phyloP scores from a whole-genome alignment of 345 rosid species.

The Eucalyptus curtisii region DNA sequence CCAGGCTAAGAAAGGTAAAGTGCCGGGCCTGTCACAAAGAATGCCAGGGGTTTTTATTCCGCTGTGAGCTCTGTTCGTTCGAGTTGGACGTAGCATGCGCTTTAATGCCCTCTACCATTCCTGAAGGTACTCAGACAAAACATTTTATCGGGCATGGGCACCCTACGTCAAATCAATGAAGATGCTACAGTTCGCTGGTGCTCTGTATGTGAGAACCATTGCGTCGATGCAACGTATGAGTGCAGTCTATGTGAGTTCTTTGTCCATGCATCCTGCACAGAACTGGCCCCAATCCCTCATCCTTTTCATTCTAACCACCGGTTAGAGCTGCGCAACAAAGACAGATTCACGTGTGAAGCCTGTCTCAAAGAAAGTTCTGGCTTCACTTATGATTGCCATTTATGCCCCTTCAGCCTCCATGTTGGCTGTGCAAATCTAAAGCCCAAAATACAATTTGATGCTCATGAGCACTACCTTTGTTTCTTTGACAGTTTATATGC shows the following conservation, averaged over 20 bases:
- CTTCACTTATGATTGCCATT: neutral
- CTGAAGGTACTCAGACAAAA: neutral
- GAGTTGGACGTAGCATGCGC: neutral
- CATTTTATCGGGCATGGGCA: neutral
- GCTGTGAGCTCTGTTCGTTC: neutral
- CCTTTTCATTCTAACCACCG: neutral
- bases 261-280: neutral
- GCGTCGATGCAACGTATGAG: neutral
- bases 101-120: neutral
- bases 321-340: neutral
- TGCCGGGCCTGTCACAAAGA: neutral
- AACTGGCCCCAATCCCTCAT: neutral
- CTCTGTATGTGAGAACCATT: neutral
- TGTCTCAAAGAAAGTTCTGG: neutral
- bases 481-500: neutral
- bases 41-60: neutral
- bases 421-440: neutral
- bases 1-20: neutral
- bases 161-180: neutral
- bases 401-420: neutral
- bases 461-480: neutral
- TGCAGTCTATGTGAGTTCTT: neutral
- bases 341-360: neutral
- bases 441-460: neutral
- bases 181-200: neutral